Evolutionary conservation across 2,329 filamentous ascomycete species (phyloP).

Genomic region (Exophiala dermatitidis): DNA sequence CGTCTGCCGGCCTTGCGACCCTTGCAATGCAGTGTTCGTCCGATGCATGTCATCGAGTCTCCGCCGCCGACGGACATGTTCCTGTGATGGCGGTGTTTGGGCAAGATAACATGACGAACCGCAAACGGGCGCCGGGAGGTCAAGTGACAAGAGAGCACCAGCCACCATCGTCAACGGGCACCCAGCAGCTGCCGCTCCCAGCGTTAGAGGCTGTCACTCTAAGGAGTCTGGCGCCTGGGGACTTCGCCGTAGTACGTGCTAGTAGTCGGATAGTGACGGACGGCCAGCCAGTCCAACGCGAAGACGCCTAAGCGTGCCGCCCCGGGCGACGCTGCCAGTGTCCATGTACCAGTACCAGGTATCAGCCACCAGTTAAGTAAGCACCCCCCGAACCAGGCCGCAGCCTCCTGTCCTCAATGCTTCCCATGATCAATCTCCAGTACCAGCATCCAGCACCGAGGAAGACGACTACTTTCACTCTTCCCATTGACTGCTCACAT

Average conservation of each 20-base stretch:
- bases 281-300: background rate
- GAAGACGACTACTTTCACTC: no score
- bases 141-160: background rate
- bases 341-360: background rate
- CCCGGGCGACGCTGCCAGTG: background rate
- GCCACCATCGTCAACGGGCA: background rate
- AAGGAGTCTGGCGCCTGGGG: no score
- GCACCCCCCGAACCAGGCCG: background rate
- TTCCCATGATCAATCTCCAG: no score
- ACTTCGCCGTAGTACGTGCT: background rate
- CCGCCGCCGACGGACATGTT: background rate
- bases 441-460: no score
- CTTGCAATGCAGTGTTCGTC: background rate
- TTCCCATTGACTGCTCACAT: no score
- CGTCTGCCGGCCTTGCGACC: no score
- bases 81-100: background rate
- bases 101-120: background rate
- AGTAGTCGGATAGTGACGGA: background rate
- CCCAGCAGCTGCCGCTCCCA: background rate
- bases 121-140: background rate
- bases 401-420: no score
- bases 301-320: background rate
- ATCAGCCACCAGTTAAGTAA: background rate
- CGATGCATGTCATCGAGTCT: background rate
- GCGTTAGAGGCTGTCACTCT: background rate